Base-by-base conservation (phyloP, 768 basidiomycete genomes). In the Boletus tylopilopsis region DNA sequence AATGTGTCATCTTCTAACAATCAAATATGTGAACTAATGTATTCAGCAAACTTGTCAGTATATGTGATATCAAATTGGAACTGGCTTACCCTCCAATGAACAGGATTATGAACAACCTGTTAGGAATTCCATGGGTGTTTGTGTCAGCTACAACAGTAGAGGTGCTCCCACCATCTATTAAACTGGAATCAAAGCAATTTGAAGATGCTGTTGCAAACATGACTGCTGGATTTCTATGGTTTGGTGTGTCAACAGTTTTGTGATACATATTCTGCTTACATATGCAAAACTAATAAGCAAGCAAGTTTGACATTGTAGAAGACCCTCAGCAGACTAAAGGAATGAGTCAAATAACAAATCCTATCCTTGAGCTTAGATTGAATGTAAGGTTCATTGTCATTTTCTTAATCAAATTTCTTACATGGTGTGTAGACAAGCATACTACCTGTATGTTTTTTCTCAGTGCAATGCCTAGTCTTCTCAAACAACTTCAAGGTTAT, bases 201-300 rank as follows among this genome's bases (percentile, higher is more conserved):
- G 39, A 55, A 25, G 27, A 37, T 52, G 39, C 35, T n/a, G 19
- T 55, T 9, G 42, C 51, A 30, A 29, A 42, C 6, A 12, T 27
- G 3, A 21, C 46, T 36, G 50, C 54, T 4, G 16, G 23, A 34
- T 37, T 38, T 22, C 23, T 55, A 8, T 55, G 54, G 54, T 4
- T 49, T 16, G 47, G 55, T 53, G 32, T 53, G 38, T 27, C 2
- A 18, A 19, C 1, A 36, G 9, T 29, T 29, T 9, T 12, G 9
- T 29, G 27, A 29, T 8, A 29, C 27, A 10, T 7, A 29, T 29
- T 7, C 27, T 29, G 12, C 27, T 29, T 29, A 29, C 27, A 29
- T n/a, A 22, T 15, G 2, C 8, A 27, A 1, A 21, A 21, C 15
- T 30, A 6, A 42, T 5, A n/a, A 42, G 42, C 27, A 42, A 42